Percentiles rank a stretch among this genome's conserved stretches.
These are phyloP conservation scores for Ascochyta clinopodiicola DNA, from an alignment of 2,329 filamentous ascomycete genomes.

Conservation along the genomic window DNA sequence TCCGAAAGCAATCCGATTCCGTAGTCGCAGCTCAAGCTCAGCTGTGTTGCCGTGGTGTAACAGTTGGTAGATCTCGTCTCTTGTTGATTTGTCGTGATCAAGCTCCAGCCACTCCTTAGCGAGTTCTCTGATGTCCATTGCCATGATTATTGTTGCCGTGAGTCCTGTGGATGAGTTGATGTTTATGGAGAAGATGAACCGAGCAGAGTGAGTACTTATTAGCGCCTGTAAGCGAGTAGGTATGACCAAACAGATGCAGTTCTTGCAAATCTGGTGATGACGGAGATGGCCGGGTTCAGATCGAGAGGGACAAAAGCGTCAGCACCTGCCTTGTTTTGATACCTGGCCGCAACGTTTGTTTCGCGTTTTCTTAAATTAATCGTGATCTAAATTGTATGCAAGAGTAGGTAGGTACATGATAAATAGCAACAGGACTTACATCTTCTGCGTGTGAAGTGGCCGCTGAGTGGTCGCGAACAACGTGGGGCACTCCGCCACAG, in stretches of 20 bases:
- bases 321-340: slow-evolving; percentile 5
- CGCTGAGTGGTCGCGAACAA: slow-evolving; percentile 6
- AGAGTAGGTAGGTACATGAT: background rate
- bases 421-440: background rate
- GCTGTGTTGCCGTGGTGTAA: slow-evolving; percentile 52
- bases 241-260: slow-evolving; percentile 20
- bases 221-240: slow-evolving; percentile 8
- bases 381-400: background rate
- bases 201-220: slow-evolving; percentile 5
- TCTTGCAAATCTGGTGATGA: slow-evolving; percentile 35
- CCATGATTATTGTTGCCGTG: slow-evolving; percentile 27
- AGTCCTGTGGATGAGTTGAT: background rate
- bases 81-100: slow-evolving; percentile 62
- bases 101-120: slow-evolving; percentile 65
- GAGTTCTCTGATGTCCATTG: slow-evolving; percentile 50
- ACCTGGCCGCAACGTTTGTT: background rate
- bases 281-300: slow-evolving; percentile 34
- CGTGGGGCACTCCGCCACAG: slow-evolving; percentile 14
- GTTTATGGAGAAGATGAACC: background rate
- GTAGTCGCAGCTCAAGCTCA: slow-evolving; percentile 61
- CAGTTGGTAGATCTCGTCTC: slow-evolving; percentile 61
- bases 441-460: background rate
- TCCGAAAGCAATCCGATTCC: slow-evolving; percentile 65
- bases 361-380: background rate
- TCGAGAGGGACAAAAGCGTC: slow-evolving; percentile 2